Evolutionary conservation across 164 flowering plant genomes (phyloP).

Genomic region (Chimonanthus praecox): DNA sequence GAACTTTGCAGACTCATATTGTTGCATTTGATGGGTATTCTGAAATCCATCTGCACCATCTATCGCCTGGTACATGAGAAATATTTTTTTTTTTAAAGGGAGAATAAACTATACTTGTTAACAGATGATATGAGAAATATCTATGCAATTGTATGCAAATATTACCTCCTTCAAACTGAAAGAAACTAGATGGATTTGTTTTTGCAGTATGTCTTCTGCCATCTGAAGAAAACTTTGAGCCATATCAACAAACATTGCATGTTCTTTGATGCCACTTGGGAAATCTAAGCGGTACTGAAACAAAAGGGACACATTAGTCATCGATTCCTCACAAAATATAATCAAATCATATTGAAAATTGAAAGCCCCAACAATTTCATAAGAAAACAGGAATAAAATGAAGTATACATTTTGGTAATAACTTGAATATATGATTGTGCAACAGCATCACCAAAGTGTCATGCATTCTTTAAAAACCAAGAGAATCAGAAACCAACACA

Average conservation of each 20-base stretch:
- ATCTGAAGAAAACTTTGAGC: slow-evolving; percentile 70
- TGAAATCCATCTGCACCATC: slow-evolving; percentile 98
- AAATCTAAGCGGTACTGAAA: slow-evolving; percentile 74
- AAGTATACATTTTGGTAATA: not conserved
- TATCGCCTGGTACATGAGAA: slow-evolving; percentile 50
- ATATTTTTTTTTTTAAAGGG: not conserved
- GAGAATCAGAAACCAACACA: too few relatives aligned
- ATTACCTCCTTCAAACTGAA: slow-evolving; percentile 74
- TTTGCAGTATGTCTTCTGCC: slow-evolving; percentile 71
- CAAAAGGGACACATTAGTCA: slow-evolving; percentile 4
- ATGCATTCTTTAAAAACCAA: too few relatives aligned
- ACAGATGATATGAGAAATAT: not conserved
- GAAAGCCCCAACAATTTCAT: not conserved
- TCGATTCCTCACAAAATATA: not conserved
- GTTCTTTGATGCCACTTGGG: slow-evolving; percentile 70
- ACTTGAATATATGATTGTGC: not conserved
- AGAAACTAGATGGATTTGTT: slow-evolving; percentile 63
- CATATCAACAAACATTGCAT: slow-evolving; percentile 74
- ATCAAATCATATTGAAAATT: not conserved
- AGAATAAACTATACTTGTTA: not conserved
- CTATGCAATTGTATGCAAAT: not conserved
- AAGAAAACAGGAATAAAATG: not conserved
- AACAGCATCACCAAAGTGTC: too few relatives aligned
- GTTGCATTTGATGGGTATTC: slow-evolving; percentile 80
- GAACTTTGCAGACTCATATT: slow-evolving; percentile 80